Conservation (phyloP, 768 basidiomycete genomes). For the Boletus subcaerulescens region DNA sequence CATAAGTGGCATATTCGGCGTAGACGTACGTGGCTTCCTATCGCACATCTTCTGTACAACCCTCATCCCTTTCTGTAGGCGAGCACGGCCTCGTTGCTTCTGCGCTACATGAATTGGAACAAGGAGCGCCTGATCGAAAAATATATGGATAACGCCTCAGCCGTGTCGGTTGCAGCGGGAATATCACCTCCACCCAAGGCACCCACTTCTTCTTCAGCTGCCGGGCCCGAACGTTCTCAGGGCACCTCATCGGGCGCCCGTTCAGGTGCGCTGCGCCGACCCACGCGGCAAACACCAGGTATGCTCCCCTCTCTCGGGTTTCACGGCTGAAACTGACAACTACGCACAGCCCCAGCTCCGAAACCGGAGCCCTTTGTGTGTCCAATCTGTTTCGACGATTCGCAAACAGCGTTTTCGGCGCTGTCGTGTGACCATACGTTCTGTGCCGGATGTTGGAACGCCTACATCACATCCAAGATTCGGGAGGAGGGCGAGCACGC, state of each 20-base stretch:
- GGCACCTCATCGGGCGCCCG: constrained; percentile 25
- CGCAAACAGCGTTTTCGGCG: constrained; percentile 62
- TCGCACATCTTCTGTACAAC: background rate
- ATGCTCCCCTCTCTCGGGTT: background rate
- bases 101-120: constrained; percentile 91
- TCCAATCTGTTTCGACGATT: constrained; percentile 90
- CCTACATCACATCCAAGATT: constrained; percentile 78
- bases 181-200: constrained; percentile 40
- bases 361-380: constrained; percentile 68
- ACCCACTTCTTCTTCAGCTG: constrained; percentile 19
- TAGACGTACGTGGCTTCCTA: constrained; percentile 63
- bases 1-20: constrained; percentile 82
- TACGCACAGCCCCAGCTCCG: constrained; percentile 18
- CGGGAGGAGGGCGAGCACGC: constrained; percentile 73
- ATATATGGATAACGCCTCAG: constrained; percentile 89
- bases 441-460: constrained; percentile 81
- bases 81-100: constrained; percentile 68
- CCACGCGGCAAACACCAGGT: constrained; percentile 30
- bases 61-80: constrained; percentile 39
- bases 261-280: constrained; percentile 25
- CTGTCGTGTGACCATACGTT: constrained; percentile 84
- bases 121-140: constrained; percentile 94
- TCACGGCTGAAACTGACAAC: background rate
- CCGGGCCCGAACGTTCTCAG: constrained; percentile 35
- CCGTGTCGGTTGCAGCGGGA: constrained; percentile 73